Evolutionary conservation across 1,284 basidiomycete genomes (phyloP), one percentile per base, ranked within the genome.

Genomic region (Afroboletus lepidellus): DNA sequence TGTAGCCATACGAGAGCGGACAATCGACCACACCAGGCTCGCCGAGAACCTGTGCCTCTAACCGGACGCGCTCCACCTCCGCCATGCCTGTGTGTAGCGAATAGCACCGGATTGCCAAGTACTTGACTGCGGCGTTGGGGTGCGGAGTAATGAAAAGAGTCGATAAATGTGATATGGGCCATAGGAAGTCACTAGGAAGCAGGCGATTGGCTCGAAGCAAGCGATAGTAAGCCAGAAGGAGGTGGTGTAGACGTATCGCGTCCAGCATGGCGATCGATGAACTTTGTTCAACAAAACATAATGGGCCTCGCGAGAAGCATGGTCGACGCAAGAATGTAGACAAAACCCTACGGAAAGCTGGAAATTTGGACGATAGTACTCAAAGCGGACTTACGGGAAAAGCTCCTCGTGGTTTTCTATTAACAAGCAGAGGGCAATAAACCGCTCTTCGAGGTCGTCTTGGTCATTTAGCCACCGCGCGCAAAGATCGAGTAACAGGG

Each of bases 221-320:
- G 34, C 93, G 86, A 62, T 89, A 90, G 64, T 93, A 91, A 1
- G 88, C 81, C 38, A 95, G 76, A 15, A 96, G 79, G 0, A 89
- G 69, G 24, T 75, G 73, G 34, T 94, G 90, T 5, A 92, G 70
- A 16, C 76, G 74, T 12, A 63, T 61, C 2, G 67, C 53, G 32
- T 81, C 75, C 41, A 80, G 53, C 5, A 64, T 56, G 12, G 65
- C 51, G 5, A 72, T 52, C 13, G 72, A 62, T 13, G 70, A 46
- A 11, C 61, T 52, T 11, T 62, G 55, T 34, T 66, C 58, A 7
- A 82, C 60, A 57, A 76, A 77, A 6, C 69, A 62, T 8, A 92
- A 64, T 1, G 83, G 85, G 1, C 90, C 87, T n/a, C 75, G 66
- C 49, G 66, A 60, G 51, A 80, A 77, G 34, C 64, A 69, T n/a